Percentiles rank a stretch among this genome's conserved stretches.
These are phyloP conservation scores for Schizosaccharomyces lindneri DNA, from an alignment of 805 yeast genomes.

Conservation along the genomic window DNA sequence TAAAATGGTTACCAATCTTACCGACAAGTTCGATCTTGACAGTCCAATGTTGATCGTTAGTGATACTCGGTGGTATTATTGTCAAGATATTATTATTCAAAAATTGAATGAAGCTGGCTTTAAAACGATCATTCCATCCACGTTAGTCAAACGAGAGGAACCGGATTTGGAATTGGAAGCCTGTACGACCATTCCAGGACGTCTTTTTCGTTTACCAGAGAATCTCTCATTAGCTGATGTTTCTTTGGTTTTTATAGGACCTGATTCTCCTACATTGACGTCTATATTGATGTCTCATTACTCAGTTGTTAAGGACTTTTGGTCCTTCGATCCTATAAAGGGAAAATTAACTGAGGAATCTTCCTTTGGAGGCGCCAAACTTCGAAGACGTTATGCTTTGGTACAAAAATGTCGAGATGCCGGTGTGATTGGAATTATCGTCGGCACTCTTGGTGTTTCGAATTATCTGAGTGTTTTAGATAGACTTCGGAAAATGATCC, in stretches of 20 bases:
- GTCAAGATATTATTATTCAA: not conserved
- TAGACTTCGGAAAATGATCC: constrained; percentile 33
- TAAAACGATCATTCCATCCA: not conserved
- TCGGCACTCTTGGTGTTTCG: constrained; percentile 64
- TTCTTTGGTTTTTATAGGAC: constrained; percentile 41
- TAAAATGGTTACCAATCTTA: constrained; percentile 18
- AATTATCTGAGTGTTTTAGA: constrained; percentile 48
- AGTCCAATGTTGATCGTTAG: constrained; percentile 18
- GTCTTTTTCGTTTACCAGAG: not conserved
- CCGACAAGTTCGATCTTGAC: constrained; percentile 17
- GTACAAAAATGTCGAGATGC: constrained; percentile 82
- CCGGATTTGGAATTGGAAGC: not conserved
- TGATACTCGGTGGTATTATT: constrained; percentile 1
- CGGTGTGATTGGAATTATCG: constrained; percentile 72
- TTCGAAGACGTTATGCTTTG: constrained; percentile 59
- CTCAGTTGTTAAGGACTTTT: constrained; percentile 33
- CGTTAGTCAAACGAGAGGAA: not conserved
- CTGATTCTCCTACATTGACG: constrained; percentile 29
- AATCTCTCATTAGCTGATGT: constrained; percentile 9
- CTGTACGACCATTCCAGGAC: not conserved
- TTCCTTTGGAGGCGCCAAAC: constrained; percentile 26
- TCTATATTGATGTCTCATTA: constrained; percentile 1
- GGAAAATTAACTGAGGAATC: constrained; percentile 6
- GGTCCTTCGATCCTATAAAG: constrained; percentile 31
- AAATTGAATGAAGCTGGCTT: not conserved